A percentile compares a stretch with the other conserved stretches of the same genome.
These are phyloP conservation scores for Aspergillus oerlinghausenensis DNA, from an alignment of 2,329 filamentous ascomycete species.

Conservation along the genomic window DNA sequence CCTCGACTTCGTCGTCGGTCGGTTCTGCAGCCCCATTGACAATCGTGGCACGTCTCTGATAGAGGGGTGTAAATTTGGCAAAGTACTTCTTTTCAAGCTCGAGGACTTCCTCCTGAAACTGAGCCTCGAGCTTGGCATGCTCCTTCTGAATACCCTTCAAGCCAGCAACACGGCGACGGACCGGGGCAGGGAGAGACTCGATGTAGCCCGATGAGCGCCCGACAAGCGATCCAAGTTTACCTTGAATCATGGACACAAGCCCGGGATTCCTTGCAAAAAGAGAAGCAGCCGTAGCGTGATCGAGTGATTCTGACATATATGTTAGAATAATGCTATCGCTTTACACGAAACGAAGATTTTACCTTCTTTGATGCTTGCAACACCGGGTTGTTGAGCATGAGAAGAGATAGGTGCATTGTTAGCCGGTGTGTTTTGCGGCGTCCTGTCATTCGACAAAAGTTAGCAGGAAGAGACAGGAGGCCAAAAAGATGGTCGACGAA, in stretches of 20 bases:
- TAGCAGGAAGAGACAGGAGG: slow-evolving; percentile 2
- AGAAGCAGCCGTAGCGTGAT: slow-evolving; percentile 79
- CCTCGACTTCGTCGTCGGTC: slow-evolving; percentile 78
- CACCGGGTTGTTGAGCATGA: slow-evolving; percentile 89
- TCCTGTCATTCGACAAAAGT: slow-evolving; percentile 55
- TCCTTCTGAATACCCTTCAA: slow-evolving; percentile 98
- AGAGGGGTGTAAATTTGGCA: slow-evolving; percentile 95
- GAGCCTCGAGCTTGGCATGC: slow-evolving; percentile 94
- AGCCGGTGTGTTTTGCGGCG: slow-evolving; percentile 95
- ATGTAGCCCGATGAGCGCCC: slow-evolving; percentile 96
- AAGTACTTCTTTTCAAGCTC: slow-evolving; percentile 99
- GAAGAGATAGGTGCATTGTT: slow-evolving; percentile 96
- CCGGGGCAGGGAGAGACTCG: slow-evolving; percentile 83
- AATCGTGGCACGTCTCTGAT: slow-evolving; percentile 89
- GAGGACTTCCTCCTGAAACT: slow-evolving; percentile 97
- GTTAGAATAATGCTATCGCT: slow-evolving; percentile 14
- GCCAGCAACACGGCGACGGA: slow-evolving; percentile 89
- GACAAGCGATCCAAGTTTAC: slow-evolving; percentile 86
- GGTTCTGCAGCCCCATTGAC: slow-evolving; percentile 85
- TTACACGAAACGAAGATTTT: slow-evolving; percentile 32
- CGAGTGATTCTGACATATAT: slow-evolving; percentile 69
- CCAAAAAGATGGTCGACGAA: neutral
- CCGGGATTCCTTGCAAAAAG: slow-evolving; percentile 95
- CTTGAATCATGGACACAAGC: slow-evolving; percentile 96
- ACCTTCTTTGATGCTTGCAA: slow-evolving; percentile 98